Percentiles rank a stretch among this genome's conserved stretches.
Conservation (phyloP, 78 protist species). For the Dictyostelium firmibasis region DNA sequence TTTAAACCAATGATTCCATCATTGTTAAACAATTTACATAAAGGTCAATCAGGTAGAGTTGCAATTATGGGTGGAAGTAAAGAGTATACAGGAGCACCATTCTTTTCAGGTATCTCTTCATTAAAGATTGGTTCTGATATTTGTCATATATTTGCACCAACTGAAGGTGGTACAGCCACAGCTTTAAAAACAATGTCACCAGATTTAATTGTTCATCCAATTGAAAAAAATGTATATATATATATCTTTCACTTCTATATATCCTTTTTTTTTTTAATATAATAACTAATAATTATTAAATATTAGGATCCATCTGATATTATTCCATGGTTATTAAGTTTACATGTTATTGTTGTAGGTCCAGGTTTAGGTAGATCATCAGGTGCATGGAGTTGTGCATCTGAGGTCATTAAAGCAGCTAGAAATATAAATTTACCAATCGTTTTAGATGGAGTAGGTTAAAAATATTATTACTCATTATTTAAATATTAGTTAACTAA, state of each 20-base stretch:
- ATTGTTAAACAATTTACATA: slow-evolving; percentile 23
- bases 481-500: no score
- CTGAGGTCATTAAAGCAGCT: slow-evolving; percentile 62
- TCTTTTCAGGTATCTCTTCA: slow-evolving; percentile 57
- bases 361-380: slow-evolving; percentile 86
- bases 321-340: slow-evolving; percentile 73
- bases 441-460: slow-evolving; percentile 50
- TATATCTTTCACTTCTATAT: background rate
- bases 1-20: slow-evolving; percentile 51
- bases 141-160: slow-evolving; percentile 66
- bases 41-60: slow-evolving; percentile 76
- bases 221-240: slow-evolving; percentile 33
- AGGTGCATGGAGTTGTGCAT: slow-evolving; percentile 63
- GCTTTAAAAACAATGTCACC: slow-evolving; percentile 79
- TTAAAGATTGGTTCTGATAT: slow-evolving; percentile 69
- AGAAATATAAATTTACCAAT: slow-evolving; percentile 80
- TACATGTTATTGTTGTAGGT: slow-evolving; percentile 85
- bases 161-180: slow-evolving; percentile 75
- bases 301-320: slow-evolving; percentile 55
- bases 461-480: no score
- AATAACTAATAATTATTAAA: background rate
- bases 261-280: background rate
- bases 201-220: slow-evolving; percentile 82
- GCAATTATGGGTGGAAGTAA: slow-evolving; percentile 71
- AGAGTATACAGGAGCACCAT: slow-evolving; percentile 86